Evolutionary conservation across 192 early-diverging fungal species (phyloP).

Genomic region (Coemansia sp.): DNA sequence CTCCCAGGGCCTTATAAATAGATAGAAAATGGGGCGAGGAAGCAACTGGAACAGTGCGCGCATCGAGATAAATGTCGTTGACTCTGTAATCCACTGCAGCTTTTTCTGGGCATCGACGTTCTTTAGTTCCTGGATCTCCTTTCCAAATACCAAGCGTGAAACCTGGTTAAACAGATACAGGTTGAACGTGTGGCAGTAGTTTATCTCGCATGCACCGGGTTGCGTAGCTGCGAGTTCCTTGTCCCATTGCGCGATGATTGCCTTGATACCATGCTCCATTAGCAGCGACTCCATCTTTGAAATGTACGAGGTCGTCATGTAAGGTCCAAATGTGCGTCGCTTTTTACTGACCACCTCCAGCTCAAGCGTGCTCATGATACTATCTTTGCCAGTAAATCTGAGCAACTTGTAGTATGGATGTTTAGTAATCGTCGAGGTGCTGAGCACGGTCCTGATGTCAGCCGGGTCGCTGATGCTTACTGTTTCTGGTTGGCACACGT

Average conservation of each 20-base stretch:
- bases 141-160: constrained; percentile 25
- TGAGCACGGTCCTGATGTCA: constrained; percentile 25
- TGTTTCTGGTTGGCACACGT: constrained; percentile 22
- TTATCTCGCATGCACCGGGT: neutral
- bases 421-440: constrained; percentile 17
- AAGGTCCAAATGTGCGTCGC: constrained; percentile 25
- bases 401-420: constrained; percentile 26
- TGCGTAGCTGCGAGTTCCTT: neutral
- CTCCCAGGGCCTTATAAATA: constrained; percentile 23
- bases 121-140: constrained; percentile 17
- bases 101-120: neutral
- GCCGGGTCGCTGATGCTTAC: constrained; percentile 23
- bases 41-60: constrained; percentile 21
- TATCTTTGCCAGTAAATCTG: constrained; percentile 15
- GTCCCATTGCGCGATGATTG: constrained; percentile 15
- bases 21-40: constrained; percentile 12
- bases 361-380: constrained; percentile 11
- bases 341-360: constrained; percentile 8
- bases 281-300: constrained; percentile 31
- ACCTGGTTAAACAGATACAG: constrained; percentile 30
- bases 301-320: constrained; percentile 19
- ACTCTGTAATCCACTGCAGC: constrained; percentile 20
- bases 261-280: constrained; percentile 11
- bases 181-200: constrained; percentile 21
- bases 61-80: constrained; percentile 20